These are phyloP conservation scores for Prunus salicina DNA, from an alignment of 306 rosid genomes.

Conservation along the genomic window DNA sequence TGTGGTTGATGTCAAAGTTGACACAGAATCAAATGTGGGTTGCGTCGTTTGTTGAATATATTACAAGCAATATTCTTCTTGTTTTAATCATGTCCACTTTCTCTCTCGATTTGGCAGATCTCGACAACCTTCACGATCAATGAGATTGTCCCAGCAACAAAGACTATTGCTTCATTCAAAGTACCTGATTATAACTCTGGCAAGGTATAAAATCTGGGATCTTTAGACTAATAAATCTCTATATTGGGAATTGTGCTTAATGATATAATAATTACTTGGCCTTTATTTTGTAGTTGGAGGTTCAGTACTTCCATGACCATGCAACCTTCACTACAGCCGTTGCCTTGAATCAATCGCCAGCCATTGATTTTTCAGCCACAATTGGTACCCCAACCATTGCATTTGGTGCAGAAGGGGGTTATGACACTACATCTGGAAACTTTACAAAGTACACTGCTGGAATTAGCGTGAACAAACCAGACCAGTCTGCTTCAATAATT, in stretches of 20 bases:
- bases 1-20: constrained; percentile 73
- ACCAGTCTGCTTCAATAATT: constrained; percentile 65
- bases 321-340: constrained; percentile 62
- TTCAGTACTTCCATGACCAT: constrained; percentile 93
- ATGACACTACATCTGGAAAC: constrained; percentile 65
- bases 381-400: constrained; percentile 76
- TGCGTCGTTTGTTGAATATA: constrained; percentile 21
- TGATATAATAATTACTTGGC: constrained; percentile 7
- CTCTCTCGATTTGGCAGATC: constrained; percentile 46
- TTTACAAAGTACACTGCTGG: constrained; percentile 86
- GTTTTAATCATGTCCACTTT: constrained; percentile 15
- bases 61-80: constrained; percentile 4
- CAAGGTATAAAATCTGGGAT: constrained; percentile 58
- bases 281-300: constrained; percentile 63
- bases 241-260: neutral
- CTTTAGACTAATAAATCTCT: constrained; percentile 5
- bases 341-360: constrained; percentile 67
- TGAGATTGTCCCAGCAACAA: constrained; percentile 79
- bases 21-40: constrained; percentile 82
- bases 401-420: constrained; percentile 87
- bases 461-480: constrained; percentile 53
- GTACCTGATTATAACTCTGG: constrained; percentile 75
- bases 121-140: constrained; percentile 61
- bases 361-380: constrained; percentile 69
- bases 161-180: constrained; percentile 82